phyloP scores from a whole-genome alignment of 192 early-diverging fungal genomes.

The Rhizophlyctis rosea region DNA sequence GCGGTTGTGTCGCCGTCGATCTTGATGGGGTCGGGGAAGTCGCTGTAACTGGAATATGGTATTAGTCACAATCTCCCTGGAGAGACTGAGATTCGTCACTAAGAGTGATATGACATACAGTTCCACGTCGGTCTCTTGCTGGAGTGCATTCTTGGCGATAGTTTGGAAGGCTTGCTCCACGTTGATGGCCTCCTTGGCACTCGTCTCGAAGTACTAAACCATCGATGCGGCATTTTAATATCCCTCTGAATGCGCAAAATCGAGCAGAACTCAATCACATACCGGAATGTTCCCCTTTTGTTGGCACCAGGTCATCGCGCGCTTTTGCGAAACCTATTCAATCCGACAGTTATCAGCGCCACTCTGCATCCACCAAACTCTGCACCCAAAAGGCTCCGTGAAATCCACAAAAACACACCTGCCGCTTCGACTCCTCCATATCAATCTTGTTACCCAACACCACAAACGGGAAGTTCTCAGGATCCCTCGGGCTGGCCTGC shows the following conservation, averaged over 20 bases:
- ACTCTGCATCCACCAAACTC: background rate
- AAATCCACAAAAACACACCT: constrained; percentile 61
- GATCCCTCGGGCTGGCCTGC: constrained; percentile 89
- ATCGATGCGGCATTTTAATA: background rate
- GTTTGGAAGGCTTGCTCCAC: constrained; percentile 97
- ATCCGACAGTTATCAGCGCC: background rate
- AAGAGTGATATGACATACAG: constrained; percentile 56
- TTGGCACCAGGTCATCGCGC: constrained; percentile 94
- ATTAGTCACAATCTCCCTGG: background rate
- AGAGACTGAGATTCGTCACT: background rate
- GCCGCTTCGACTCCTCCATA: constrained; percentile 87
- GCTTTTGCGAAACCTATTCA: constrained; percentile 86
- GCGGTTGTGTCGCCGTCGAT: constrained; percentile 66
- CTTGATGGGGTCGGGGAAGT: constrained; percentile 87
- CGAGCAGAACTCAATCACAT: background rate
- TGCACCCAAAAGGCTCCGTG: no score
- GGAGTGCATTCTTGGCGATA: constrained; percentile 91
- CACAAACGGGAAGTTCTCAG: constrained; percentile 99
- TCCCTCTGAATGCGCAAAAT: background rate
- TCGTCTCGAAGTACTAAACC: constrained; percentile 92
- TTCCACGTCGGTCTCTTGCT: constrained; percentile 88
- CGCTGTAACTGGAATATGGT: constrained; percentile 48
- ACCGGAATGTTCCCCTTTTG: constrained; percentile 90
- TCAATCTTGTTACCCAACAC: constrained; percentile 99
- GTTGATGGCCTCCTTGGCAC: constrained; percentile 97